These are phyloP conservation scores for Backusella parvicylindrica DNA, from an alignment of 192 early-diverging fungal genomes.

Conservation along the genomic window DNA sequence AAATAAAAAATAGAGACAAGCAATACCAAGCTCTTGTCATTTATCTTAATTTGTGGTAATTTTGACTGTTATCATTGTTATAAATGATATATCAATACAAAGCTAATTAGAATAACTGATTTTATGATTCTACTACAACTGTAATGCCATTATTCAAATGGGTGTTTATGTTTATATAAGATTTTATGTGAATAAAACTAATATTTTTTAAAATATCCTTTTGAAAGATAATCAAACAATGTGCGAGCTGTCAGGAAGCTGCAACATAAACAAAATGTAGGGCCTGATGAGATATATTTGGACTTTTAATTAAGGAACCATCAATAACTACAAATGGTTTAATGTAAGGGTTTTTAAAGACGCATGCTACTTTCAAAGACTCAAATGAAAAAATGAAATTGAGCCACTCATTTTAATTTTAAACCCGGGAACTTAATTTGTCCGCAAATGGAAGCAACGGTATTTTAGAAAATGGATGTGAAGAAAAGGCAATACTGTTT, in stretches of 20 bases:
- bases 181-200: neutral
- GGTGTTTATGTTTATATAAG: neutral
- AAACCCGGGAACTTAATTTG: neutral
- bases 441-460: neutral
- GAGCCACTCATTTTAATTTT: neutral
- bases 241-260: too few relatives aligned
- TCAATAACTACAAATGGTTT: neutral
- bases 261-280: neutral
- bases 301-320: neutral
- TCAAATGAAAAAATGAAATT: too few relatives aligned
- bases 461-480: too few relatives aligned
- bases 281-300: neutral
- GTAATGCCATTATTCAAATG: too few relatives aligned
- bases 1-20: slow-evolving; percentile 29
- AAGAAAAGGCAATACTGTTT: too few relatives aligned
- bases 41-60: neutral
- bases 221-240: too few relatives aligned
- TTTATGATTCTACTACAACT: neutral
- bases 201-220: neutral
- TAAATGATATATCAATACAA: neutral
- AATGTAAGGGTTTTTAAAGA: neutral
- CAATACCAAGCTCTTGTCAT: neutral
- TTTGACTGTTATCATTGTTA: neutral
- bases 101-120: neutral
- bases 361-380: neutral